Percentiles rank a stretch among this genome's conserved stretches.
phyloP scores from a whole-genome alignment of 73 alveolate species.

The Paraurostyla sp. region DNA sequence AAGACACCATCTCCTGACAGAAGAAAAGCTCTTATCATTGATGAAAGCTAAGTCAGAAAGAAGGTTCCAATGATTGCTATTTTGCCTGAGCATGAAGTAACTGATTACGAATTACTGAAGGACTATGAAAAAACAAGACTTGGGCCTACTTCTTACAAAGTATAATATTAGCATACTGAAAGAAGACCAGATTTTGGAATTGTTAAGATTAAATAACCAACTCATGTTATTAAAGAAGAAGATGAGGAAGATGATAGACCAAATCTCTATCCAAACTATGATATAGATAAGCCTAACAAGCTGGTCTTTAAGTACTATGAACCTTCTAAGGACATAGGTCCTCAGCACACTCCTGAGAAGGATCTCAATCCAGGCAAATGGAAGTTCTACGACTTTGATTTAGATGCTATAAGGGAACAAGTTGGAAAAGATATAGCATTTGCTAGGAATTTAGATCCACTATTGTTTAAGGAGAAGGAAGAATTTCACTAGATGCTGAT shows the following conservation, averaged over 20 bases:
- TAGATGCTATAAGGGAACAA: constrained; percentile 80
- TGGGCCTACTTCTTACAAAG: constrained; percentile 85
- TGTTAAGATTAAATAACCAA: constrained; percentile 52
- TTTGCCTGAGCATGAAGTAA: constrained; percentile 10
- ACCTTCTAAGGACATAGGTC: constrained; percentile 69
- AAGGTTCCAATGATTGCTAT: constrained; percentile 40
- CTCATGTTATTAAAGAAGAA: constrained; percentile 60
- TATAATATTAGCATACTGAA: constrained; percentile 73
- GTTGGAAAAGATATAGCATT: constrained; percentile 77
- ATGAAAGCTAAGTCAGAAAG: constrained; percentile 52
- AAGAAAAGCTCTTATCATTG: constrained; percentile 40
- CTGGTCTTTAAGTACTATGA: constrained; percentile 73
- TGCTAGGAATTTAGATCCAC: constrained; percentile 69
- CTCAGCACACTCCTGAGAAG: constrained; percentile 79
- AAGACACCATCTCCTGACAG: constrained; percentile 69
- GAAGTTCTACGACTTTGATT: constrained; percentile 78
- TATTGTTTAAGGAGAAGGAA: constrained; percentile 74
- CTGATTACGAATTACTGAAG: constrained; percentile 2
- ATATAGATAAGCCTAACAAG: constrained; percentile 74
- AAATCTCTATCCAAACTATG: constrained; percentile 78
- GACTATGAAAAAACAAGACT: constrained; percentile 30
- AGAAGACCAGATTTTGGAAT: constrained; percentile 74
- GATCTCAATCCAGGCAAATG: constrained; percentile 74
- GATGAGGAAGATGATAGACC: constrained; percentile 76
- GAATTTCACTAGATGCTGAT: constrained; percentile 70